A percentile compares a stretch with the other conserved stretches of the same genome.
Conservation (phyloP, 2,329 filamentous ascomycete genomes). For the Sporothrix phasma region DNA sequence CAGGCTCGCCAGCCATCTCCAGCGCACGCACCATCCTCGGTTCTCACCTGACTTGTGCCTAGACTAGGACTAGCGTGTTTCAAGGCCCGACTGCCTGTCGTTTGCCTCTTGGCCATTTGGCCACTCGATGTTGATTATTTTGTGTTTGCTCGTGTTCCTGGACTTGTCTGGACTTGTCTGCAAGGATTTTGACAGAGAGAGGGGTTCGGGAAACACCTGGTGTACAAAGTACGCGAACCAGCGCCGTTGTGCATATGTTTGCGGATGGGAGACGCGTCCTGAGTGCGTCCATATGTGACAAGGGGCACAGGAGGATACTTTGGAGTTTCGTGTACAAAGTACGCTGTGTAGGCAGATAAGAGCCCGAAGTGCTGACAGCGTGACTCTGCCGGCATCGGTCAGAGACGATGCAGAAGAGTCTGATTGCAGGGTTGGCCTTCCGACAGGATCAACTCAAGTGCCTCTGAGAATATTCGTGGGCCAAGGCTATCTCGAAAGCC, state of each 20-base stretch:
- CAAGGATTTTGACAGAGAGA: not conserved
- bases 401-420: not conserved
- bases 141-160: not conserved
- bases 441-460: not conserved
- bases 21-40: not conserved
- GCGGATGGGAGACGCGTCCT: not conserved
- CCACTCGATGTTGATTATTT: not conserved
- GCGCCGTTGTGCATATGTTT: not conserved
- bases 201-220: not conserved
- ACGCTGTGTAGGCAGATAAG: too few relatives aligned
- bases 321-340: too few relatives aligned
- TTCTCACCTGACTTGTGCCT: not conserved
- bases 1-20: not conserved
- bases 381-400: not conserved
- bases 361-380: not conserved
- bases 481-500: not conserved
- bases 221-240: not conserved
- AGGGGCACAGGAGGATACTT: not conserved
- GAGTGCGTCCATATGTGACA: not conserved
- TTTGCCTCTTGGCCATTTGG: not conserved
- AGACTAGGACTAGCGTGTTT: conserved; percentile 11
- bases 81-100: not conserved
- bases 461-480: not conserved
- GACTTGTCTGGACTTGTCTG: not conserved
- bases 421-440: not conserved